Percentiles rank a stretch among this genome's conserved stretches.
Evolutionary conservation across 345 rosid genomes (phyloP).

Genomic region (Eucalyptus marginata): DNA sequence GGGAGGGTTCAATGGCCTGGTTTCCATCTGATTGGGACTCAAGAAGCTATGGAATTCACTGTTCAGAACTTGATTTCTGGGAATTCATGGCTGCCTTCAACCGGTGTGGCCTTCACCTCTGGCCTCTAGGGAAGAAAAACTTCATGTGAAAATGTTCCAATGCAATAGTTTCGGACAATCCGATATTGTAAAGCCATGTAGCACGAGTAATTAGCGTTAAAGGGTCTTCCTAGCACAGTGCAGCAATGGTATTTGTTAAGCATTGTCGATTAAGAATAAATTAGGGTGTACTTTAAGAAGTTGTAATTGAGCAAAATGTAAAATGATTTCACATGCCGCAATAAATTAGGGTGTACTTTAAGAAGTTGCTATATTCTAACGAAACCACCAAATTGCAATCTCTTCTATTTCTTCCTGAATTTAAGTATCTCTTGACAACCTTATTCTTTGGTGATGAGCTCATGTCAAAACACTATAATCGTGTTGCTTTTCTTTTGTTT

Average conservation of each 20-base stretch:
- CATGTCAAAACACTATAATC: background rate
- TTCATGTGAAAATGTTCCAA: background rate
- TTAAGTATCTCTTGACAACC: background rate
- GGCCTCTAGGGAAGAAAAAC: slow-evolving; percentile 19
- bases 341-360: background rate
- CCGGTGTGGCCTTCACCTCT: slow-evolving; percentile 39
- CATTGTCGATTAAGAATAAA: background rate
- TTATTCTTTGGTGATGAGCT: background rate
- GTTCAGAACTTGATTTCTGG: slow-evolving; percentile 35
- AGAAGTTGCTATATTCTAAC: background rate
- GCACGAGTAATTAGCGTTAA: background rate
- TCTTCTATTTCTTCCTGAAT: background rate
- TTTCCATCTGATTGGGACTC: slow-evolving; percentile 27
- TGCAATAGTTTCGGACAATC: background rate
- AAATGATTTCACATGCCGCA: background rate
- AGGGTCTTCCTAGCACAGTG: background rate
- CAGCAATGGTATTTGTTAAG: background rate
- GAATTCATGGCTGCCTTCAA: slow-evolving; percentile 45
- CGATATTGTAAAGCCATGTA: background rate
- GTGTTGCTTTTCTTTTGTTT: background rate
- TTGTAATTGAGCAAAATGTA: background rate
- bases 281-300: background rate
- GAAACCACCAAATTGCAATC: background rate
- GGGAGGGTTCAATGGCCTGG: slow-evolving; percentile 38
- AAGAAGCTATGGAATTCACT: slow-evolving; percentile 31